These are phyloP conservation scores for Vachellia pachyceras DNA, from an alignment of 306 rosid genomes.

Conservation along the genomic window DNA sequence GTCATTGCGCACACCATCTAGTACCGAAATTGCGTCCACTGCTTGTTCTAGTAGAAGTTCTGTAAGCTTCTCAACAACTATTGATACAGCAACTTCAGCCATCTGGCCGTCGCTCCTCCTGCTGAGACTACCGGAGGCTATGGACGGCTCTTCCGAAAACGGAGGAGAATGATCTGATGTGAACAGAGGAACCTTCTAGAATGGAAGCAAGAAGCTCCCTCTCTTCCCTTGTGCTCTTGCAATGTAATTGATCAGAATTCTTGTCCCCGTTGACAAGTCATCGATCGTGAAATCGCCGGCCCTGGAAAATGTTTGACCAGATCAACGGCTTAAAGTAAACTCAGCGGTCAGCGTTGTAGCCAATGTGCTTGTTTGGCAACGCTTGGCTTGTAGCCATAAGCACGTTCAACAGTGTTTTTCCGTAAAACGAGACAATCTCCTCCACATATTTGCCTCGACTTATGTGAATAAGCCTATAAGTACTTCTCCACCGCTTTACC, in stretches of 20 bases:
- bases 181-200: not conserved
- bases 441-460: no score
- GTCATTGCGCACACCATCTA: conserved; percentile 26
- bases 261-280: not conserved
- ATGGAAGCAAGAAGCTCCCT: conserved; percentile 26
- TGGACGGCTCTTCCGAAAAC: not conserved
- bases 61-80: conserved; percentile 39
- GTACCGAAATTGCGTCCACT: conserved; percentile 8
- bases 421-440: no score
- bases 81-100: conserved; percentile 53
- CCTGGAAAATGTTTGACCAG: not conserved
- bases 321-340: not conserved
- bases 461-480: no score
- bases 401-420: no score
- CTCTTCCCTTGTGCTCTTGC: not conserved
- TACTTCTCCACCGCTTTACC: no score
- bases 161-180: not conserved
- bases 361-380: no score
- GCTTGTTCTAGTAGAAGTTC: conserved; percentile 43
- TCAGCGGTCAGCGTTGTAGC: not conserved
- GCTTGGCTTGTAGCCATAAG: no score
- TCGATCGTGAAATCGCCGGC: not conserved
- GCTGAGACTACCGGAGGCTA: not conserved
- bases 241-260: not conserved
- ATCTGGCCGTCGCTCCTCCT: not conserved